Evolutionary conservation across 768 basidiomycete species (phyloP), one percentile per base, ranked within the genome.

Genomic region (Rhizopogon roseolus): DNA sequence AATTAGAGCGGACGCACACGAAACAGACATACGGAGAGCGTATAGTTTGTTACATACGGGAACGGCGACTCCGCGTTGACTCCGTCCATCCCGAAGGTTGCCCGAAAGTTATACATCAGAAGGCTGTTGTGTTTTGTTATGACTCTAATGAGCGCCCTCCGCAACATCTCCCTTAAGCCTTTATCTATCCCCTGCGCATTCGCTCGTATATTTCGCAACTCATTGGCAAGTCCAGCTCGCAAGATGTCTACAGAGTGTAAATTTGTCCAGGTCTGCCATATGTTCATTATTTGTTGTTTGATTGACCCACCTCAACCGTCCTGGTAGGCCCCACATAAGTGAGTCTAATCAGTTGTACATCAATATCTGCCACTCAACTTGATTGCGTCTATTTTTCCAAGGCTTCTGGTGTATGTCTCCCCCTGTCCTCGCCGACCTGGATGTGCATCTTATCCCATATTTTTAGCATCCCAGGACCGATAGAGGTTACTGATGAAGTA

Each of bases 401-500:
- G 81, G 61, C 69, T 83, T 25, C 65, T 82, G 50, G 77, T 80
- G 81, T 82, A 64, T 51, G 52, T 56, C 29, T 19, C 28, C 1
- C 17, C 25, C 34, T 48, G 49, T 36, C 48, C 19, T 6, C 40
- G 52, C 53, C 16, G 19, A 34, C 5, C 29, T 17, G 0, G 28
- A 29, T 48, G 36, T 25, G 46, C 51, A 44, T 54, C 59, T 62
- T 37, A 58, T 50, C 51, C 54, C 40, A 5, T 41, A 14, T 6
- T 16, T 36, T 34, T 57, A 85, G 82, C 52, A 81, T 85, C 54
- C 83, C 83, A 51, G 83, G 83, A 16, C 83, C 83, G 25, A 82
- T 84, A 58, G 83, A 85, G 63, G 73, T 85, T 53, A 65, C 81
- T 19, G 82, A 88, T 66, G 81, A 84, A 61, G 82, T 81, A 52